Conservation (phyloP, 352 stramenopile species). For the Phytophthora boehmeriae region DNA sequence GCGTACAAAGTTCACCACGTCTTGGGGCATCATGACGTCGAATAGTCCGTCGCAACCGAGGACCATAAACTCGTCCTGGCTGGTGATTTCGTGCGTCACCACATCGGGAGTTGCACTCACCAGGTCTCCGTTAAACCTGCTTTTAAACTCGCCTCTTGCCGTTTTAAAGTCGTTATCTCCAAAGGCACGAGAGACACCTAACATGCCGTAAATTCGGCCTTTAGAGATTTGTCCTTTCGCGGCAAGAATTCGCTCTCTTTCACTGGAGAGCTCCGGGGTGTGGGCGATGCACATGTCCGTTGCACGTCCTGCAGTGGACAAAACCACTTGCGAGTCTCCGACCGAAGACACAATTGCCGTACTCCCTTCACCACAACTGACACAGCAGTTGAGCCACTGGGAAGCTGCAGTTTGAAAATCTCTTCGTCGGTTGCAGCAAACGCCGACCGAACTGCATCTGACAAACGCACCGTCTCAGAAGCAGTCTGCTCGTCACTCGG, state of each 20-base stretch:
- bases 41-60: slow-evolving; percentile 86
- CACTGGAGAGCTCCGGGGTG: slow-evolving; percentile 65
- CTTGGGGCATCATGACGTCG: slow-evolving; percentile 84
- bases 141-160: slow-evolving; percentile 77
- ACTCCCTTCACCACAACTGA: slow-evolving; percentile 58
- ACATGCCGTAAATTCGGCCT: slow-evolving; percentile 84
- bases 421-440: slow-evolving; percentile 70
- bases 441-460: slow-evolving; percentile 42
- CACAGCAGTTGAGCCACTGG: slow-evolving; percentile 77
- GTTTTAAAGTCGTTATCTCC: slow-evolving; percentile 90
- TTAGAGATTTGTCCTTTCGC: slow-evolving; percentile 86
- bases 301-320: slow-evolving; percentile 64
- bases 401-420: slow-evolving; percentile 74
- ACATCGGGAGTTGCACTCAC: slow-evolving; percentile 78
- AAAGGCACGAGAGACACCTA: slow-evolving; percentile 83
- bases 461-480: slow-evolving; percentile 35
- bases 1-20: slow-evolving; percentile 85
- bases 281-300: slow-evolving; percentile 69
- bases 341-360: slow-evolving; percentile 69
- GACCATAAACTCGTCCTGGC: slow-evolving; percentile 82
- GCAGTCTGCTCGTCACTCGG: slow-evolving; percentile 35
- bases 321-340: slow-evolving; percentile 81
- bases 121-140: slow-evolving; percentile 81
- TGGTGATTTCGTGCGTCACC: slow-evolving; percentile 51
- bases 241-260: slow-evolving; percentile 81